A percentile compares a stretch with the other conserved stretches of the same genome.
These are phyloP conservation scores for Acacia concinna DNA, from an alignment of 331 rosid species.

Conservation along the genomic window DNA sequence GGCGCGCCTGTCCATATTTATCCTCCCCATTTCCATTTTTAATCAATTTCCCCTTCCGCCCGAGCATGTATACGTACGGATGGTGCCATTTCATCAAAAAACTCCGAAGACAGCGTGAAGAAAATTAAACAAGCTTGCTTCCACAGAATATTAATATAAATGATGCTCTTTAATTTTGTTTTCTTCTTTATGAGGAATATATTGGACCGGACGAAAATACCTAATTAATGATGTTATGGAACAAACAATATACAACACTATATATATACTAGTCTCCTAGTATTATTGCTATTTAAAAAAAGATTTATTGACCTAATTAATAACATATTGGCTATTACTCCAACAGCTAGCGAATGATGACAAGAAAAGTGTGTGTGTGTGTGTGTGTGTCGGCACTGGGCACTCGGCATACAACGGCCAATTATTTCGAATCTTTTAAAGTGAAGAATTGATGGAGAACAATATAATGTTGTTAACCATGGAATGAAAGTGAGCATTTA, in stretches of 20 bases:
- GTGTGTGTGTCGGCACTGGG: no score
- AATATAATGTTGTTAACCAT: not conserved
- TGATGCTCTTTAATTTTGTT: not conserved
- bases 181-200: not conserved
- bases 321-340: not conserved
- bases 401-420: no score
- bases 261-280: no score
- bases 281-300: not conserved
- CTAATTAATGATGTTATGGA: not conserved
- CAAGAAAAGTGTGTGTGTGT: no score
- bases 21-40: not conserved
- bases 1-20: not conserved
- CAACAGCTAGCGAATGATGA: not conserved
- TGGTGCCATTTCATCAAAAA: not conserved
- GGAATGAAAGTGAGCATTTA: not conserved
- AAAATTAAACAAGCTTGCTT: not conserved
- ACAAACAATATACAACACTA: no score
- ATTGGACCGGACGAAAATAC: slow-evolving; percentile 12
- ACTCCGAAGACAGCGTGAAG: not conserved
- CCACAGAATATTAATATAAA: not conserved
- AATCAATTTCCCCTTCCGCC: no score
- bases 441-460: not conserved
- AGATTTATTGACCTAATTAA: not conserved
- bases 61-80: no score
- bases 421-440: not conserved